phyloP scores from a whole-genome alignment of 208 protist genomes.

The Acanthamoeba rhysodes region DNA sequence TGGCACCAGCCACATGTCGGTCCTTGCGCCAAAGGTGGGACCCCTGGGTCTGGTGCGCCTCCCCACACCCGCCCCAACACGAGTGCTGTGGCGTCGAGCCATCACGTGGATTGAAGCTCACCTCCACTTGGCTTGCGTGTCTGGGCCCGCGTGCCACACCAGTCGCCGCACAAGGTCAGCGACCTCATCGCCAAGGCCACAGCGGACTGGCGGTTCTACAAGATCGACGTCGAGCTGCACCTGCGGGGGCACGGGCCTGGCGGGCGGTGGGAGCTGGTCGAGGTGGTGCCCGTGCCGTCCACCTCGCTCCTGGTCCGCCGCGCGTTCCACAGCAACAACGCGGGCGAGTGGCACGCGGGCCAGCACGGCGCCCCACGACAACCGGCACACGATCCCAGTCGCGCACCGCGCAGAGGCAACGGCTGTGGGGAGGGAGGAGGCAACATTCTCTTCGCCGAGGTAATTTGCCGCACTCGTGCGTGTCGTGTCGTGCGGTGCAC shows the following conservation, averaged over 20 bases:
- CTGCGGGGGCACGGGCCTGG: not conserved
- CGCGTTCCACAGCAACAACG: conserved; percentile 3
- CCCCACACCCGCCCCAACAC: not conserved
- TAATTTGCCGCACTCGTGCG: not conserved
- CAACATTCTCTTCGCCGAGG: not conserved
- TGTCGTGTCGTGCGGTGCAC: not conserved
- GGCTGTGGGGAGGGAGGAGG: not conserved
- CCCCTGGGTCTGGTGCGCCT: conserved; percentile 20
- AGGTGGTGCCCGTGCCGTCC: not conserved
- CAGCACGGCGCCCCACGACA: conserved; percentile 17
- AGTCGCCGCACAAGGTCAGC: not conserved
- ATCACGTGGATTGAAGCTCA: not conserved
- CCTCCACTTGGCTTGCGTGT: not conserved
- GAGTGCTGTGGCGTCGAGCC: too few species aligned
- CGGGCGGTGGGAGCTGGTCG: not conserved
- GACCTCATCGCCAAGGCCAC: not conserved
- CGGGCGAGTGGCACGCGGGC: not conserved
- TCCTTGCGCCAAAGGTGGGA: not conserved
- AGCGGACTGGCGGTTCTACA: not conserved
- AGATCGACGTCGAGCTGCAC: conserved; percentile 40
- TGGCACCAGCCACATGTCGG: not conserved
- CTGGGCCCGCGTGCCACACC: not conserved
- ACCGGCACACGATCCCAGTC: not conserved
- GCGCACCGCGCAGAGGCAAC: not conserved
- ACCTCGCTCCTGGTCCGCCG: not conserved